Evolutionary conservation across 1,284 basidiomycete genomes (phyloP).

Genomic region (Naganishia sp.): DNA sequence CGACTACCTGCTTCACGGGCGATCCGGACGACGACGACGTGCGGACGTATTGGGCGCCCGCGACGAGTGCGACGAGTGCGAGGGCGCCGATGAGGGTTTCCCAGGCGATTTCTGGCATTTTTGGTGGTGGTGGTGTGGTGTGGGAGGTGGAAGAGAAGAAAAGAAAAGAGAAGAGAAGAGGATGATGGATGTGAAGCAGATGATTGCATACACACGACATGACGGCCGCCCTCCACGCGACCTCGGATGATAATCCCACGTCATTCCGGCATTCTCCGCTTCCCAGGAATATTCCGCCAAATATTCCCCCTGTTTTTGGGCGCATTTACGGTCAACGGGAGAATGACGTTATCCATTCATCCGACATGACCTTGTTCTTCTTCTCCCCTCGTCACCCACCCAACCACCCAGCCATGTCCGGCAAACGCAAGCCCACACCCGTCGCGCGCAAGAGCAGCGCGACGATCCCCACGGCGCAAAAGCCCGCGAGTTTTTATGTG

Average conservation of each 20-base stretch:
- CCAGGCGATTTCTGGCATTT: constrained; percentile 28
- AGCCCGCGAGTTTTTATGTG: constrained; percentile 15
- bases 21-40: constrained; percentile 9
- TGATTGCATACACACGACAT: neutral
- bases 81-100: constrained; percentile 32
- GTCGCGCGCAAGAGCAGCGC: constrained; percentile 20
- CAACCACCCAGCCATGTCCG: constrained; percentile 2
- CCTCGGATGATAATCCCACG: too few relatives aligned
- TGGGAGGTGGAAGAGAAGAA: too few relatives aligned
- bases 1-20: constrained; percentile 8
- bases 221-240: neutral
- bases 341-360: too few relatives aligned
- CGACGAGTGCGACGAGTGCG: constrained; percentile 29
- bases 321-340: too few relatives aligned
- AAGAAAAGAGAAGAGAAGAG: constrained; percentile 4
- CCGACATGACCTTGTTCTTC: too few relatives aligned
- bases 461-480: constrained; percentile 11
- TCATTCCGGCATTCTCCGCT: too few relatives aligned
- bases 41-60: constrained; percentile 29
- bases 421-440: constrained; percentile 9
- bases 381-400: too few relatives aligned
- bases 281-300: too few relatives aligned
- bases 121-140: neutral
- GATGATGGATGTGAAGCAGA: neutral
- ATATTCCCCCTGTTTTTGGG: too few relatives aligned